phyloP scores from a whole-genome alignment of 2,329 filamentous ascomycete genomes.

The Nemania abortiva region DNA sequence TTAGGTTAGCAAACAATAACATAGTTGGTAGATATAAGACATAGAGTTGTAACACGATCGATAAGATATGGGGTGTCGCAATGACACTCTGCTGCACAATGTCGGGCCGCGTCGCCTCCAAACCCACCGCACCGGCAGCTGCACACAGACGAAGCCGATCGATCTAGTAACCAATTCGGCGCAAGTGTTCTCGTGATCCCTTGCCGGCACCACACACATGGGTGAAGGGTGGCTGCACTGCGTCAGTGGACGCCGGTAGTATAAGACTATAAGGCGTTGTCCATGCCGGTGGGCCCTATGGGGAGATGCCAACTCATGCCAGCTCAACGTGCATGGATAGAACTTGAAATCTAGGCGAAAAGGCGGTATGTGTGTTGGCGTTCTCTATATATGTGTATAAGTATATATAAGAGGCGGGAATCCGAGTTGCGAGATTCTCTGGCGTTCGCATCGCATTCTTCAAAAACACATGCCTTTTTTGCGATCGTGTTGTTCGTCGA shows the following conservation, averaged over 20 bases:
- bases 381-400: constrained; percentile 28
- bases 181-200: constrained; percentile 28
- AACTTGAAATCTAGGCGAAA: constrained; percentile 50
- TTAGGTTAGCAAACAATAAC: background rate
- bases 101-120: constrained; percentile 36
- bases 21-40: constrained; percentile 14
- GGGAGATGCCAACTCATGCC: constrained; percentile 51
- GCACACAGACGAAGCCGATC: constrained; percentile 31
- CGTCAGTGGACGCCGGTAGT: constrained; percentile 37
- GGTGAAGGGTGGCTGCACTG: constrained; percentile 38
- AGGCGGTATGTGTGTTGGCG: constrained; percentile 52
- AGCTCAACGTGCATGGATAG: constrained; percentile 54
- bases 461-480: constrained; percentile 3
- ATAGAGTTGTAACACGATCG: background rate
- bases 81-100: constrained; percentile 33
- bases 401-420: constrained; percentile 47
- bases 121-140: constrained; percentile 19
- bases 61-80: constrained; percentile 21
- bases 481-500: constrained; percentile 7
- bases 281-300: constrained; percentile 51
- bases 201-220: constrained; percentile 30
- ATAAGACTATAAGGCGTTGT: constrained; percentile 43
- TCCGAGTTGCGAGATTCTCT: constrained; percentile 26
- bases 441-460: constrained; percentile 24
- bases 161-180: constrained; percentile 30